phyloP scores from a whole-genome alignment of 495 filamentous ascomycete species.

The Xylaria curta region DNA sequence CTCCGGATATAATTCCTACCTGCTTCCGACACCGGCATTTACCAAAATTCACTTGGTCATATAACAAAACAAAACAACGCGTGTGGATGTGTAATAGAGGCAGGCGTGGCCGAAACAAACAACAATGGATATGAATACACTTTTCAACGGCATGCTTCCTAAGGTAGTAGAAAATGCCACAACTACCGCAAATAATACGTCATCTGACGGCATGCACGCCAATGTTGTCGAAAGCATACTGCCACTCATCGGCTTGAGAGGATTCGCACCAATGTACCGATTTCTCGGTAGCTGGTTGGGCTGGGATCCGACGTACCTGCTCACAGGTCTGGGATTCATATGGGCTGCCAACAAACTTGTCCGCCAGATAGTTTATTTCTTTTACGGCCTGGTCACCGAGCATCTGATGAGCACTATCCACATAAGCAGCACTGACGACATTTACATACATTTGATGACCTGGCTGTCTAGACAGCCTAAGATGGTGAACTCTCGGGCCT shows the following conservation, averaged over 20 bases:
- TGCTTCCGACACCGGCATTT: no score
- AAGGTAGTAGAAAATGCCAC: conserved; percentile 21
- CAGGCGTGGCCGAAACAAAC: neutral
- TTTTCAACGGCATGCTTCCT: conserved; percentile 14
- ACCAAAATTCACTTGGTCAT: no score
- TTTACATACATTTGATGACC: conserved; percentile 64
- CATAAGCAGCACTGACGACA: conserved; percentile 63
- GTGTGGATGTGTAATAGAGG: neutral
- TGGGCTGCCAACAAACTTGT: conserved; percentile 49
- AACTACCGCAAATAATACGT: neutral
- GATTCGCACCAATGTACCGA: conserved; percentile 34
- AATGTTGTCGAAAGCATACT: conserved; percentile 40
- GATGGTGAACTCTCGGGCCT: conserved; percentile 57
- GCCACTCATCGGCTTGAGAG: conserved; percentile 31
- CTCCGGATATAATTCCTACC: neutral
- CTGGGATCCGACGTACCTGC: conserved; percentile 46
- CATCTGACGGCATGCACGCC: conserved; percentile 14
- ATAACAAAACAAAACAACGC: no score
- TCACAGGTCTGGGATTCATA: conserved; percentile 42
- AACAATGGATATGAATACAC: conserved; percentile 14
- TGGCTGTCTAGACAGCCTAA: conserved; percentile 64
- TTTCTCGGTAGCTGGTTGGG: conserved; percentile 43
- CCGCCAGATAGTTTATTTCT: conserved; percentile 37
- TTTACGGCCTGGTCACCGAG: conserved; percentile 40
- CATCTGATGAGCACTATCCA: conserved; percentile 63